A percentile compares a stretch with the other conserved stretches of the same genome.
Evolutionary conservation across 2,329 filamentous ascomycete genomes (phyloP).

Genomic region (Penicillium aurantiogriseum): DNA sequence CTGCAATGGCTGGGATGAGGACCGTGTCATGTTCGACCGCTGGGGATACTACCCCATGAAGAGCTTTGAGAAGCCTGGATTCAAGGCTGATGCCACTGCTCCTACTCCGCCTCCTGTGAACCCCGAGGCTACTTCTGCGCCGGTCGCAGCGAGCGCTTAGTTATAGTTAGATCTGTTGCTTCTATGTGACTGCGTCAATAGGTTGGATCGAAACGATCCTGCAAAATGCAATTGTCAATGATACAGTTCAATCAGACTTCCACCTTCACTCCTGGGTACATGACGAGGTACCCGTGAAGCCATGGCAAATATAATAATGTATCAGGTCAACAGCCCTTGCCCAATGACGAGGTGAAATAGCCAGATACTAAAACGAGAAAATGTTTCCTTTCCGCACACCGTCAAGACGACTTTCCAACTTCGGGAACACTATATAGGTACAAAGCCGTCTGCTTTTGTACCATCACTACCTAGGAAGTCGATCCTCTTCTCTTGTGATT

Average conservation of each 20-base stretch:
- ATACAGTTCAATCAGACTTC: background rate
- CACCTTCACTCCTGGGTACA: background rate
- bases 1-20: constrained; percentile 88
- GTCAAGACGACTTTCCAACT: background rate
- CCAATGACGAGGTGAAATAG: background rate
- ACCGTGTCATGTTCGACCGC: constrained; percentile 75
- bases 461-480: too few relatives aligned
- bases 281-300: background rate
- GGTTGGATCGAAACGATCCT: background rate
- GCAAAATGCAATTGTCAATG: background rate
- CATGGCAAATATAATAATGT: background rate
- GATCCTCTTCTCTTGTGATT: too few relatives aligned
- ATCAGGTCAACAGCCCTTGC: too few relatives aligned
- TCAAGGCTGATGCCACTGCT: constrained; percentile 8
- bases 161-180: background rate
- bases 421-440: too few relatives aligned
- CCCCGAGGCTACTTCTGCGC: constrained; percentile 26
- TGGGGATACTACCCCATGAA: constrained; percentile 82
- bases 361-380: background rate
- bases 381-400: background rate
- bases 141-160: constrained; percentile 32
- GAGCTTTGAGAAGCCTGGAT: constrained; percentile 47
- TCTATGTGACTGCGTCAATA: background rate
- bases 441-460: too few relatives aligned
- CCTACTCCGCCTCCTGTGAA: constrained; percentile 11